These are phyloP conservation scores for Platanthera guangdongensis DNA, from an alignment of 106 monocot species.

Conservation along the genomic window DNA sequence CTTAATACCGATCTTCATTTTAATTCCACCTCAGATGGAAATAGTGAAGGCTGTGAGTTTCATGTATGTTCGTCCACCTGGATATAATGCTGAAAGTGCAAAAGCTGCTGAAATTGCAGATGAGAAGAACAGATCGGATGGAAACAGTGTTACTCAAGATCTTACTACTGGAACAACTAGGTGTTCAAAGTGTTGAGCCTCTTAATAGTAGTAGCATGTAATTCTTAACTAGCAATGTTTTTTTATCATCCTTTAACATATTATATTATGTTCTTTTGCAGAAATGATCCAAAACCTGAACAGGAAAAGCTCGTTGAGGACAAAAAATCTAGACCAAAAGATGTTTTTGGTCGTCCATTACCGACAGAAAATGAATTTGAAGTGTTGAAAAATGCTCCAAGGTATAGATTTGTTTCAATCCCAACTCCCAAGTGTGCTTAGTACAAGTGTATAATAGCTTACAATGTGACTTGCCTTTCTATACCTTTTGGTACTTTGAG, in stretches of 20 bases:
- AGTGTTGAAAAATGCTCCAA: conserved; percentile 94
- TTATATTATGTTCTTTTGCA: conserved; percentile 9
- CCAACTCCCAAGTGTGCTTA: neutral
- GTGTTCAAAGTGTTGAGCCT: conserved; percentile 24
- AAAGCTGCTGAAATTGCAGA: conserved; percentile 93
- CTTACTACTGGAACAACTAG: conserved; percentile 9
- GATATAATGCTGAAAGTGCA: conserved; percentile 94
- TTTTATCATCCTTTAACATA: neutral
- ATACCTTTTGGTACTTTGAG: neutral
- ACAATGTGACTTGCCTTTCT: neutral
- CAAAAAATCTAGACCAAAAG: conserved; percentile 76
- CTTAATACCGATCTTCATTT: neutral
- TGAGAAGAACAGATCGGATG: conserved; percentile 40
- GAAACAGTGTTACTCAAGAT: conserved; percentile 20
- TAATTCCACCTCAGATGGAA: conserved; percentile 47
- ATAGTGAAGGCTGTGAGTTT: conserved; percentile 97
- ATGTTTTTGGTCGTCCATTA: conserved; percentile 91
- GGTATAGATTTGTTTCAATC: conserved; percentile 26
- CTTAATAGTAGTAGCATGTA: neutral
- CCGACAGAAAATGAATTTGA: conserved; percentile 97
- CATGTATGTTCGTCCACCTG: conserved; percentile 97
- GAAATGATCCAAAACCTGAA: conserved; percentile 22
- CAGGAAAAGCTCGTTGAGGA: conserved; percentile 18
- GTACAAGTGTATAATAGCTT: neutral
- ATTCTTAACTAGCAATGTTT: neutral